A percentile compares a stretch with the other conserved stretches of the same genome.
phyloP scores from a whole-genome alignment of 2,329 filamentous ascomycete species.

The Fusarium temperatum region DNA sequence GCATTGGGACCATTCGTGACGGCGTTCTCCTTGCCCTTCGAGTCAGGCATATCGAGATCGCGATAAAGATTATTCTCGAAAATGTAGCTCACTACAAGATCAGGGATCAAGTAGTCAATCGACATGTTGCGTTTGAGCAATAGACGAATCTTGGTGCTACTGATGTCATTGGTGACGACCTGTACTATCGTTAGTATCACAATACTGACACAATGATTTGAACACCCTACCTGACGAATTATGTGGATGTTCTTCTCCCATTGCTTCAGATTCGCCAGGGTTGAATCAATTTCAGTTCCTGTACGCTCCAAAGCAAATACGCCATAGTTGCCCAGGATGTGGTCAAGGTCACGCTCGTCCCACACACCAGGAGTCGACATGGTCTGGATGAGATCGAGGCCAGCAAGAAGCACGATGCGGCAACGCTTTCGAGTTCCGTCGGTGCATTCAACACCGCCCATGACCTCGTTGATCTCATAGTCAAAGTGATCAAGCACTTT shows the following conservation, averaged over 20 bases:
- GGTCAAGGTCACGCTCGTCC: slow-evolving; percentile 84
- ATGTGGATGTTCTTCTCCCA: slow-evolving; percentile 90
- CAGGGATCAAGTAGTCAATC: slow-evolving; percentile 76
- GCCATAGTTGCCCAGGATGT: slow-evolving; percentile 85
- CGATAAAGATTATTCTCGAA: slow-evolving; percentile 72
- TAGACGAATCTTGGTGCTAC: slow-evolving; percentile 82
- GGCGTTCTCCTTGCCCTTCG: slow-evolving; percentile 40
- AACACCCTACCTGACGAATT: slow-evolving; percentile 65
- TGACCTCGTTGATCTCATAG: slow-evolving; percentile 80
- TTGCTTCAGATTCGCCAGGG: slow-evolving; percentile 79
- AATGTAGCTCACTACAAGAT: slow-evolving; percentile 79
- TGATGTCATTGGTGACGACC: slow-evolving; percentile 83
- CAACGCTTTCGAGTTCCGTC: slow-evolving; percentile 73
- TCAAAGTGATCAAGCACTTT: slow-evolving; percentile 92
- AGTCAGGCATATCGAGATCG: slow-evolving; percentile 51
- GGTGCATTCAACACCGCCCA: slow-evolving; percentile 78
- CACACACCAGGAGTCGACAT: slow-evolving; percentile 81
- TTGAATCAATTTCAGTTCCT: slow-evolving; percentile 89
- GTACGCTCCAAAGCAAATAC: slow-evolving; percentile 88
- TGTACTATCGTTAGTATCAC: slow-evolving; percentile 48
- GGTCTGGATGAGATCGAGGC: slow-evolving; percentile 78
- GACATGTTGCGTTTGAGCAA: slow-evolving; percentile 84
- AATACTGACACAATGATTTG: neutral
- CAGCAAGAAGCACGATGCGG: slow-evolving; percentile 83
- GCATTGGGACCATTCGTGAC: slow-evolving; percentile 17